These are phyloP conservation scores for Panaeolus cyanescens DNA, from an alignment of 768 basidiomycete genomes.

Conservation along the genomic window DNA sequence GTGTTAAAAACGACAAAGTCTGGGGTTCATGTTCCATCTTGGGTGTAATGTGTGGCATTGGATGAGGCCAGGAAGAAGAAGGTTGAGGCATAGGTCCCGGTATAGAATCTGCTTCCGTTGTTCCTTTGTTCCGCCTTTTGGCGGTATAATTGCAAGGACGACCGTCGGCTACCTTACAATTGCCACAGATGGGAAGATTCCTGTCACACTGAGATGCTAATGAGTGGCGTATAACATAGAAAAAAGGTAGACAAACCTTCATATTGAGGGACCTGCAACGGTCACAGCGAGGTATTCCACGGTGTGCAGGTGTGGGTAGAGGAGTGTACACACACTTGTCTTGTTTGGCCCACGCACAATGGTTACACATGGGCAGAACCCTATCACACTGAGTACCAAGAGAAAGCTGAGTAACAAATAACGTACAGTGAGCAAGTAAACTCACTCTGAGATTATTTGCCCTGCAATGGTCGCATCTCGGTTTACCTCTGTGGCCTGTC, in stretches of 20 bases:
- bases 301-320: slow-evolving; percentile 72
- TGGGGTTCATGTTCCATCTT: slow-evolving; percentile 1
- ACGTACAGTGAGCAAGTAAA: slow-evolving; percentile 11
- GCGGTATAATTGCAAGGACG: slow-evolving; percentile 72
- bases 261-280: slow-evolving; percentile 67
- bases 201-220: slow-evolving; percentile 58
- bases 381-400: slow-evolving; percentile 66
- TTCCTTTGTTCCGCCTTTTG: slow-evolving; percentile 47
- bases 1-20: slow-evolving; percentile 39
- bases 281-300: slow-evolving; percentile 75
- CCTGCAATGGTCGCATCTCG: slow-evolving; percentile 74
- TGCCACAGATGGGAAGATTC: slow-evolving; percentile 70
- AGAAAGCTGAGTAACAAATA: slow-evolving; percentile 7
- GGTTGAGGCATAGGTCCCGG: neutral
- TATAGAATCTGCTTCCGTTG: slow-evolving; percentile 11
- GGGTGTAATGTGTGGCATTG: slow-evolving; percentile 5
- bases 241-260: slow-evolving; percentile 46
- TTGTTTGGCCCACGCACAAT: slow-evolving; percentile 66
- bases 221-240: neutral
- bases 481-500: slow-evolving; percentile 76
- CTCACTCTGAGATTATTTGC: slow-evolving; percentile 71
- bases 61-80: neutral
- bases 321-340: slow-evolving; percentile 74
- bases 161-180: slow-evolving; percentile 56
- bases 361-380: slow-evolving; percentile 69